A percentile compares a stretch with the other conserved stretches of the same genome.
Evolutionary conservation across 768 basidiomycete species (phyloP).

Genomic region (Boletus tomentosulus): DNA sequence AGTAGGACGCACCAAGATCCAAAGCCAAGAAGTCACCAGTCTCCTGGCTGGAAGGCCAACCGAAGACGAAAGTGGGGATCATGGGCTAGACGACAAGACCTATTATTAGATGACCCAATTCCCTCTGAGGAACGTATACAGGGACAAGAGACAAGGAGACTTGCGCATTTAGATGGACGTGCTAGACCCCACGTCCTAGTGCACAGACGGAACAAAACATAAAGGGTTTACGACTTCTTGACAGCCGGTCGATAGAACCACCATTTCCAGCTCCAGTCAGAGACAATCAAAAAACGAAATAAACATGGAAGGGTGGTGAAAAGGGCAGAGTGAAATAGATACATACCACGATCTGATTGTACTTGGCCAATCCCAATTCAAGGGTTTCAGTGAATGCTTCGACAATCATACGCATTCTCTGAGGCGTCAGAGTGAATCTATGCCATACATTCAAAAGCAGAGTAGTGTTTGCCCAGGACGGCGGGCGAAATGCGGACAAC

Average conservation of each 20-base stretch:
- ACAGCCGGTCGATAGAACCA: not conserved
- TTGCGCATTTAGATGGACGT: not conserved
- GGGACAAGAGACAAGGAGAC: not conserved
- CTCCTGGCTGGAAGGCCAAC: conserved; percentile 90
- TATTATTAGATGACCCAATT: conserved; percentile 6
- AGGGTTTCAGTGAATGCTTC: conserved; percentile 93
- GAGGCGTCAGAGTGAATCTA: conserved; percentile 84
- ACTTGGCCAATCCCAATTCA: conserved; percentile 79
- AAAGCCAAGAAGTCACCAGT: conserved; percentile 86
- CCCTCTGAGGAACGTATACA: not conserved
- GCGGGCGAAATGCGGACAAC: not conserved
- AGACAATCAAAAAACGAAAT: conserved; percentile 1
- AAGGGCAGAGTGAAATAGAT: not conserved
- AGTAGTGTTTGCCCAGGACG: not conserved
- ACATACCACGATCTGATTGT: conserved; percentile 84
- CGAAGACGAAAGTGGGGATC: conserved; percentile 97
- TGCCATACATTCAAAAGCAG: not conserved
- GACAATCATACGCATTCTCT: conserved; percentile 94
- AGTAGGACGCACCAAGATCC: conserved; percentile 63
- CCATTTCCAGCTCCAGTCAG: conserved; percentile 2
- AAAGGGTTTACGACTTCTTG: not conserved
- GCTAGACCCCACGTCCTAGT: not conserved
- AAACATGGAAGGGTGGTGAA: not conserved
- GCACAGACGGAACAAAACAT: not conserved
- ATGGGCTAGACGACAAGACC: conserved; percentile 55